Evolutionary conservation across 2,329 filamentous ascomycete species (phyloP), one percentile per base, ranked within the genome.

Genomic region (Domatiomyces globalis): DNA sequence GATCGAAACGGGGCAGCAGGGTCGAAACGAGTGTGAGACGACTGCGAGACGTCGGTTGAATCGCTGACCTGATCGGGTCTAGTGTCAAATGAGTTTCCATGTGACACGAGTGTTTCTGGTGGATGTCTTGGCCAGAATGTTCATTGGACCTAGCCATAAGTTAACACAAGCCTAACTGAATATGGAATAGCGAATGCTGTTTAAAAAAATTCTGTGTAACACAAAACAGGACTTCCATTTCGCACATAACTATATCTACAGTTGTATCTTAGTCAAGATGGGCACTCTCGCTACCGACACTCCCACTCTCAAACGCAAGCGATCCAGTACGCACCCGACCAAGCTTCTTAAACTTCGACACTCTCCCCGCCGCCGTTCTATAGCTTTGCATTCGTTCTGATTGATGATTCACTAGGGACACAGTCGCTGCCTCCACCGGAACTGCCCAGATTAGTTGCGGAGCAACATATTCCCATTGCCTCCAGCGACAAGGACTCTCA

Each of bases 401-500:
- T 19, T 47, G 6, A 47, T 19, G 10, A 10, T 12, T 27, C n/a
- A 5, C 19, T 36, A 87, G 85, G 87, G 69, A 96, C 92, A 49
- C 92, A 96, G 69, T 96, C 92, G 51, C 84, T 95, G 54, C 92
- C 92, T 53, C 89, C 90, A 50, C 92, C 92, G 18, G 79, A 84
- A 57, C 80, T 98, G 18, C 92, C 92, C 6, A 85, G 90, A 66
- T 80, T 98, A 49, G 87, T 95, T 46, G 90, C 92, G 43, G 90
- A 96, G 69, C 90, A 96, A 67, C 84, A 92, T 65, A 77, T 81
- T 10, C 83, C 90, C 22, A 95, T 98, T 58, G 73, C 88, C 9
- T 73, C 82, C 15, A 84, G 78, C 61, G 92, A 98, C 71, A 95
- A 95, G 71, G 85, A 94, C 69, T 85, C 86, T 12, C 83, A 90